A percentile compares a stretch with the other conserved stretches of the same genome.
phyloP scores from a whole-genome alignment of 768 basidiomycete genomes.

The Auricularia heimuer region DNA sequence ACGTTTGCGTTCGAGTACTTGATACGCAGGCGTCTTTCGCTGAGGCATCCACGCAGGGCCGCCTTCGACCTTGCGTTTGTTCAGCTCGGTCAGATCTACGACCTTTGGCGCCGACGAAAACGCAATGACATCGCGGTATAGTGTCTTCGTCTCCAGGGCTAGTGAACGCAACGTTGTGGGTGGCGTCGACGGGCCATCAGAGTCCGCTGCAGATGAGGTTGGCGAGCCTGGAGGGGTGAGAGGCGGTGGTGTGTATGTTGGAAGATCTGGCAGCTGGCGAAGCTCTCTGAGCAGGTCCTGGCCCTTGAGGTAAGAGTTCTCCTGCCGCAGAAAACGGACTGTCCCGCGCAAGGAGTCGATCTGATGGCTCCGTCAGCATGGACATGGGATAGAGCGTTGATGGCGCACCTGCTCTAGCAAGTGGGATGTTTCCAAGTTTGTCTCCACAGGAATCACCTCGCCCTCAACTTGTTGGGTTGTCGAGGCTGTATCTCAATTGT shows the following conservation, averaged over 20 bases:
- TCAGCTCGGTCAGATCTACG: conserved; percentile 62
- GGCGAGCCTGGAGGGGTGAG: conserved; percentile 32
- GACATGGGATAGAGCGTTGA: conserved; percentile 7
- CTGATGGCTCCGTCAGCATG: conserved; percentile 25
- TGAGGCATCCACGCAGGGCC: conserved; percentile 58
- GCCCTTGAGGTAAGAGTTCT: conserved; percentile 90
- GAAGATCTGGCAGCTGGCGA: conserved; percentile 58
- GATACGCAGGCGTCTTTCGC: conserved; percentile 73
- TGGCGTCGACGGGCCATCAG: conserved; percentile 32
- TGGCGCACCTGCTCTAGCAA: conserved; percentile 68
- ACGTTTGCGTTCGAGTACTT: conserved; percentile 65
- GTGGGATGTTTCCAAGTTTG: conserved; percentile 78
- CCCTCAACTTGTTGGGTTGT: conserved; percentile 43
- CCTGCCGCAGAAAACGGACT: conserved; percentile 83
- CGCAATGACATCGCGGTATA: conserved; percentile 83
- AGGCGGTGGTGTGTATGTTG: conserved; percentile 23
- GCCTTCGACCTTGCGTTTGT: conserved; percentile 31
- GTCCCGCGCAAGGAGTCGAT: conserved; percentile 87
- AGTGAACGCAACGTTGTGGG: conserved; percentile 51
- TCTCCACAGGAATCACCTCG: conserved; percentile 61
- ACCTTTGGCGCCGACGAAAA: conserved; percentile 77
- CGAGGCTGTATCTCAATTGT: conserved; percentile 22
- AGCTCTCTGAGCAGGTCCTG: conserved; percentile 84
- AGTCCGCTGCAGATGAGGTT: conserved; percentile 61
- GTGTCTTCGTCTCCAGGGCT: conserved; percentile 69